phyloP scores from a whole-genome alignment of 1,139 yeast genomes.

The Suhomyces yuchorum region DNA sequence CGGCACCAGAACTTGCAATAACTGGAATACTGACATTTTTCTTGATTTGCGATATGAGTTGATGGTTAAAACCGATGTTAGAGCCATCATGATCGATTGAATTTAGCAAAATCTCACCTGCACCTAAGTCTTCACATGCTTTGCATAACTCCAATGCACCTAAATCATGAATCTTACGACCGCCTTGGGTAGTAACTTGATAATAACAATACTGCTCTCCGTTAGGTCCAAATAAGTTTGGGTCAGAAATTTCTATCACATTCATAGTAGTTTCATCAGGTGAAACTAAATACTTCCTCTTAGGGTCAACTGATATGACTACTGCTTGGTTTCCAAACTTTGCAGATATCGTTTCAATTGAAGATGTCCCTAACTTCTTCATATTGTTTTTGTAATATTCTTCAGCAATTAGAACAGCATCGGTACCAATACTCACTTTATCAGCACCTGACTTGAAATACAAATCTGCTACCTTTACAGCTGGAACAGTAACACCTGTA shows the following conservation, averaged over 20 bases:
- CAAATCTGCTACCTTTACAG: conserved; percentile 84
- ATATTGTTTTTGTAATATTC: conserved; percentile 62
- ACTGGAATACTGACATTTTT: conserved; percentile 81
- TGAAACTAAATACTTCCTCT: conserved; percentile 67
- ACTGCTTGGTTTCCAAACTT: conserved; percentile 97
- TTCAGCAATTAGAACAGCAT: conserved; percentile 91
- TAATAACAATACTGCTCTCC: conserved; percentile 90
- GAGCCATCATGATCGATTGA: conserved; percentile 97
- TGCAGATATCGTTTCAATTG: conserved; percentile 87
- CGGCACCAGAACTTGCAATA: conserved; percentile 97
- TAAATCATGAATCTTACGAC: conserved; percentile 81
- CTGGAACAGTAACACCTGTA: conserved; percentile 69
- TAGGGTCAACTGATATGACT: conserved; percentile 95
- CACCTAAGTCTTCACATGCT: conserved; percentile 93
- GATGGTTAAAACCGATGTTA: conserved; percentile 88
- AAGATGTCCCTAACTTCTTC: conserved; percentile 68
- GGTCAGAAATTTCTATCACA: conserved; percentile 46
- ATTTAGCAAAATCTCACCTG: conserved; percentile 89
- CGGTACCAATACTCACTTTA: conserved; percentile 96
- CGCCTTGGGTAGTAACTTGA: conserved; percentile 95
- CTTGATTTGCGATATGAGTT: conserved; percentile 77
- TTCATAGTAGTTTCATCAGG: conserved; percentile 65
- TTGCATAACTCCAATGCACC: conserved; percentile 88
- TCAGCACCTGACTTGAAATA: conserved; percentile 97
- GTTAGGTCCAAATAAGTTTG: conserved; percentile 69